Evolutionary conservation across 352 stramenopile genomes (phyloP), one percentile per base, ranked within the genome.

Genomic region (Globisporangium ultimum): DNA sequence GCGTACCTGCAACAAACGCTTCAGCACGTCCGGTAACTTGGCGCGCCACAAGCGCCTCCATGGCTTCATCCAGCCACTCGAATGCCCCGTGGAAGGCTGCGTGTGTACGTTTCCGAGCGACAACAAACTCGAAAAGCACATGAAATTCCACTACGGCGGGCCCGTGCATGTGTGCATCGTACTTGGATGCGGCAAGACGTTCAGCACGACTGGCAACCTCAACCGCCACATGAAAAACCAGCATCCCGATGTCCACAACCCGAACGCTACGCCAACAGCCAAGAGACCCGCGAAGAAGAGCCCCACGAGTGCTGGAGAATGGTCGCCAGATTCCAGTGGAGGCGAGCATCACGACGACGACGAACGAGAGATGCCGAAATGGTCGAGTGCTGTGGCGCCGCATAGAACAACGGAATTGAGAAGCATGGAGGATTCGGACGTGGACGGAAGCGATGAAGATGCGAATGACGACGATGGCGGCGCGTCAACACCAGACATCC

Each of bases 131-230:
- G 67, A 68, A 42, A 71, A 79, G 32, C 78, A 88, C 62, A 66
- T 84, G 69, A 74, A 74, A 55, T 71, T 71, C 45, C 76, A 86
- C 40, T 43, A 66, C 2, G 76, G 76, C 21, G 61, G 62, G 47
- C 67, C 65, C 20, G 71, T 79, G 18, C 69, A 83, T 22, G 68
- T 78, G 17, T 86, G 76, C 60, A 66, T 60, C 41, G 66, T 78
- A 24, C 62, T 56, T 15, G 66, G 70, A 20, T 86, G 73, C 43
- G 76, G 74, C 57, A 86, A 86, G 53, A 83, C 73, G 15, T 86
- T 85, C 57, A 85, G 69, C 48, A 83, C 76, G 2, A 79, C 68
- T 42, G 75, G 75, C 46, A 88, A 86, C 57, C 69, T 86, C 1
- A 81, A 77, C 34, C 71, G 76, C 21, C 76, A 86, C 61, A 36